Conservation (phyloP, 306 rosid species). For the Trifolium subterraneum region DNA sequence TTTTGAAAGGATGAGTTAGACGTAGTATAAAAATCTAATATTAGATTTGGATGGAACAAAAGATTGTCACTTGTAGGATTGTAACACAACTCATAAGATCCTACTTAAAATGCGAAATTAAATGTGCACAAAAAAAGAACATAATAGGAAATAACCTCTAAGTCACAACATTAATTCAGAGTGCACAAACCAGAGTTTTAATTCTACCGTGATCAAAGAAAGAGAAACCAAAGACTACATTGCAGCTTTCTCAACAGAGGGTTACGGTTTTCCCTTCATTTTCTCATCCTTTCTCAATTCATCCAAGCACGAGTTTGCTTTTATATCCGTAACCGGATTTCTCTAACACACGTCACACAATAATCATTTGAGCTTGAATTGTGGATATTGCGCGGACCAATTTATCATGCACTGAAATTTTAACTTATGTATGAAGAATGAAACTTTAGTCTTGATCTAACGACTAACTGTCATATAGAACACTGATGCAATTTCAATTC, state of each 20-base stretch:
- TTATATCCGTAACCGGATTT: neutral
- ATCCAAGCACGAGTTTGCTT: neutral
- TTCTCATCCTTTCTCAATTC: neutral
- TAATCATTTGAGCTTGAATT: constrained; percentile 4
- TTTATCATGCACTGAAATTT: constrained; percentile 7
- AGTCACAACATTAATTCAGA: neutral
- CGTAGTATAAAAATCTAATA: neutral
- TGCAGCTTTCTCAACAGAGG: neutral
- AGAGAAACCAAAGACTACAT: neutral
- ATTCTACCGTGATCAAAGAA: neutral
- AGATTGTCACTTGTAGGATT: neutral
- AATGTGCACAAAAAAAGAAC: neutral
- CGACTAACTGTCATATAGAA: neutral
- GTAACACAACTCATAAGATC: neutral
- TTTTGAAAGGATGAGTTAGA: neutral
- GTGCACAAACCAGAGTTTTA: neutral
- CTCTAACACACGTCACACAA: neutral
- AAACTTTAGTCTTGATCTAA: constrained; percentile 1
- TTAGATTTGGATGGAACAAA: neutral
- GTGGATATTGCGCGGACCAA: neutral
- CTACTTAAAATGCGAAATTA: neutral
- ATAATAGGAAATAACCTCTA: neutral
- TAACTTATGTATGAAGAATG: constrained; percentile 17
- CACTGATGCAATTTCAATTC: constrained; percentile 4
- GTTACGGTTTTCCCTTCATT: neutral